Evolutionary conservation across 75 land plant species (phyloP).

Genomic region (Isoetes taiwanensis): DNA sequence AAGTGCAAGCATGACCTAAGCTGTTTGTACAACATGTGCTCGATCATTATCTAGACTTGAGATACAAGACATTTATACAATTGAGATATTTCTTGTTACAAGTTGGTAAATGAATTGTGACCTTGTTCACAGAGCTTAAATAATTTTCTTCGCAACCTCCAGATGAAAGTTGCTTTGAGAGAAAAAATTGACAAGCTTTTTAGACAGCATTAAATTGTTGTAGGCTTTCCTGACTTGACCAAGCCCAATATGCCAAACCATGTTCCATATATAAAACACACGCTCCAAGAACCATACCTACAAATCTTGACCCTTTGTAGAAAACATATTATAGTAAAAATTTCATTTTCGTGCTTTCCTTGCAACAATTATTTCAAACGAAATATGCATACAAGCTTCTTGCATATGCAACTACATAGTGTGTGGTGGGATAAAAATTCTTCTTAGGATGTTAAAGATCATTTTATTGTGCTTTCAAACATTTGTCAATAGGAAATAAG

Average conservation of each 20-base stretch:
- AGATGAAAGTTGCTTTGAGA: constrained; percentile 54
- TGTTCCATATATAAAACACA: constrained; percentile 73
- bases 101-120: constrained; percentile 5
- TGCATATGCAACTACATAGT: too few species aligned
- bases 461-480: too few species aligned
- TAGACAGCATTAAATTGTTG: constrained; percentile 25
- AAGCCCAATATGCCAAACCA: constrained; percentile 80
- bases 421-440: too few species aligned
- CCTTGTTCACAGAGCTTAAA: constrained; percentile 68
- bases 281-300: constrained; percentile 88
- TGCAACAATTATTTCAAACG: too few species aligned
- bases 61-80: constrained; percentile 18
- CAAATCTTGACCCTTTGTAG: background rate
- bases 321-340: background rate
- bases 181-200: constrained; percentile 67
- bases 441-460: too few species aligned
- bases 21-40: constrained; percentile 44
- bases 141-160: constrained; percentile 98
- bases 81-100: too few species aligned
- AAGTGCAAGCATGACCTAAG: constrained; percentile 65
- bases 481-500: background rate
- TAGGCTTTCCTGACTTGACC: constrained; percentile 52
- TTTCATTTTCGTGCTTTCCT: too few species aligned
- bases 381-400: too few species aligned
- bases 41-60: constrained; percentile 39